Evolutionary conservation across 2,329 filamentous ascomycete species (phyloP).

Genomic region (Trichoderma citrinoviride): DNA sequence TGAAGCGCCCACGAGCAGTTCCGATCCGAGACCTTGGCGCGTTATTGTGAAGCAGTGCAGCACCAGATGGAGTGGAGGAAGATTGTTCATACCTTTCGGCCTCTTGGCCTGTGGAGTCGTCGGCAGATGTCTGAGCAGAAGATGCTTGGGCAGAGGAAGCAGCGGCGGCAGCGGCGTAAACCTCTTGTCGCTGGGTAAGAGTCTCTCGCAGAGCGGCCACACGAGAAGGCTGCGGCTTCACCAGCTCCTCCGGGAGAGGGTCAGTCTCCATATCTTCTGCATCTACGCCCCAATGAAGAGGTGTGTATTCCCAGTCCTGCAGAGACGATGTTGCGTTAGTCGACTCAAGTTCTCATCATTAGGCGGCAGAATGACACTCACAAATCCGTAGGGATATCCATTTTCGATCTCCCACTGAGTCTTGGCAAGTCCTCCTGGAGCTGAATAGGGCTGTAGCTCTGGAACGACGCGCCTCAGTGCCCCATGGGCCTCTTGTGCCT

Average conservation of each 20-base stretch:
- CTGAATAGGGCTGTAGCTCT: not conserved
- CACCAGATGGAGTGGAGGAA: not conserved
- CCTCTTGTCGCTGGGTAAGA: not conserved
- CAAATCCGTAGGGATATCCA: constrained; percentile 1
- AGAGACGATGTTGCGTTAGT: not conserved
- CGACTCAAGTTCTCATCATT: not conserved
- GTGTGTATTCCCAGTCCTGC: not conserved
- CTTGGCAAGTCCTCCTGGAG: not conserved
- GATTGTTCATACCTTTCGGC: constrained; percentile 6
- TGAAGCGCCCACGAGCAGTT: constrained; percentile 14
- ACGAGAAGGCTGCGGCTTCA: not conserved
- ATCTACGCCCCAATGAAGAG: not conserved
- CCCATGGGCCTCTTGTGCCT: not conserved
- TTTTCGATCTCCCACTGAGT: constrained; percentile 7
- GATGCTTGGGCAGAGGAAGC: not conserved
- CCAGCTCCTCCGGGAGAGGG: not conserved
- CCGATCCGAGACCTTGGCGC: constrained; percentile 11
- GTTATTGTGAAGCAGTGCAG: not conserved
- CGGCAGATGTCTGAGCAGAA: not conserved
- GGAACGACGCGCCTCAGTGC: not conserved
- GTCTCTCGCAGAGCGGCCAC: not conserved
- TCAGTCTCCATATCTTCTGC: not conserved
- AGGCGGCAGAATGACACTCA: not conserved
- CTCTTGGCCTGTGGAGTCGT: not conserved
- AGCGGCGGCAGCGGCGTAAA: not conserved